phyloP scores from a whole-genome alignment of 2,329 filamentous ascomycete genomes.

The Conoideocrella luteorostrata region DNA sequence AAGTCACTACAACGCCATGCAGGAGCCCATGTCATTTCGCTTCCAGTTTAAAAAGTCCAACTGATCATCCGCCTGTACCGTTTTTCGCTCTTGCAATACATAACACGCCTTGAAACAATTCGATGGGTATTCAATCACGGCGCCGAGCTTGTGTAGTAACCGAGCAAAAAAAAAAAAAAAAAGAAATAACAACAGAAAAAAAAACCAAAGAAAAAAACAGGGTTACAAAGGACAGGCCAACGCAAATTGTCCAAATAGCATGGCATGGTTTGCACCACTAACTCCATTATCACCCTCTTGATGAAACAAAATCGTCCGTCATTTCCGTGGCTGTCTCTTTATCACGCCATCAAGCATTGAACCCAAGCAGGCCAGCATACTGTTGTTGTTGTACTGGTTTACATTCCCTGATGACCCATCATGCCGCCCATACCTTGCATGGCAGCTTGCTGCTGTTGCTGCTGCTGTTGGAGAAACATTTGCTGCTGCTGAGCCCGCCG shows the following conservation, averaged over 20 bases:
- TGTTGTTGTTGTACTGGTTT: slow-evolving; percentile 11
- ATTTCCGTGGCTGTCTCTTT: too few species aligned
- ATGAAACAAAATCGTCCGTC: too few species aligned
- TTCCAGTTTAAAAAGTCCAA: not conserved
- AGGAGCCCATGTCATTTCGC: slow-evolving; percentile 11
- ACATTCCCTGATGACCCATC: slow-evolving; percentile 47
- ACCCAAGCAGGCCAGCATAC: not conserved
- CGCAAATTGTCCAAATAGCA: not conserved
- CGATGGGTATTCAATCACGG: slow-evolving; percentile 24
- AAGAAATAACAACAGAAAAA: not conserved
- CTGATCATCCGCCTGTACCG: not conserved
- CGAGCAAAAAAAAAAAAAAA: not conserved
- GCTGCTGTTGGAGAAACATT: slow-evolving; percentile 31
- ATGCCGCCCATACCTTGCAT: slow-evolving; percentile 50
- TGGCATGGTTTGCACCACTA: slow-evolving; percentile 1
- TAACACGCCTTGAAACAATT: slow-evolving; percentile 17
- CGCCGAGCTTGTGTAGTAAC: slow-evolving; percentile 13
- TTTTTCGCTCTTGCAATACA: slow-evolving; percentile 3
- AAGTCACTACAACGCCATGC: slow-evolving; percentile 14
- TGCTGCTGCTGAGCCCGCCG: slow-evolving; percentile 26
- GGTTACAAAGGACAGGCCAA: slow-evolving; percentile 7
- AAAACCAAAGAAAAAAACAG: not conserved
- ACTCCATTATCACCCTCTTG: slow-evolving; percentile 3
- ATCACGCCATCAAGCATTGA: not conserved
- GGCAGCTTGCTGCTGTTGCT: slow-evolving; percentile 28